Conservation (phyloP, 2,329 filamentous ascomycete species). For the Cladosporium sp. region DNA sequence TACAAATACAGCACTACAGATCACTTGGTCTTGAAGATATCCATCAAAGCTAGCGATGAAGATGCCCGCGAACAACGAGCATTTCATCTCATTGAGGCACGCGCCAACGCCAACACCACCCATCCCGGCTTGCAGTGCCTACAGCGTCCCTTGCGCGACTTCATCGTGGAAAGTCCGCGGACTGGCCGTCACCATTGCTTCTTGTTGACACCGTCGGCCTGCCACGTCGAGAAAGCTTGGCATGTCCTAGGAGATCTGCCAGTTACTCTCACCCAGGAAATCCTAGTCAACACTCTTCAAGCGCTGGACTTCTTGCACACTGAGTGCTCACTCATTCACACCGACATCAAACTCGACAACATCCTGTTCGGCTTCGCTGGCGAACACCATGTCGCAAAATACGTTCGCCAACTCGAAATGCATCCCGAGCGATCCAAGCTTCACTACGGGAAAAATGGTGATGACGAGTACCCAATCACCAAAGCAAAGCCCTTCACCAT, state of each 20-base stretch:
- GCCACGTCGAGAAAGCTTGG: constrained; percentile 8
- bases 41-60: constrained; percentile 2
- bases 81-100: neutral
- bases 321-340: constrained; percentile 4
- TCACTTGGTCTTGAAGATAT: constrained; percentile 4
- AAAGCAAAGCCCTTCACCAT: neutral
- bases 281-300: neutral
- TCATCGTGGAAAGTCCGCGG: neutral
- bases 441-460: neutral
- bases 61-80: constrained; percentile 5
- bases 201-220: neutral
- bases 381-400: neutral
- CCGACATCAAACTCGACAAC: constrained; percentile 10
- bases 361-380: constrained; percentile 6
- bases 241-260: constrained; percentile 1
- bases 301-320: constrained; percentile 9
- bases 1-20: neutral
- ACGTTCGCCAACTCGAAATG: neutral
- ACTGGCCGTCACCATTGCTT: constrained; percentile 9
- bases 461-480: neutral
- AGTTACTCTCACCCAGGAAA: neutral
- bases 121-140: constrained; percentile 7
- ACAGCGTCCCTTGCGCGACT: constrained; percentile 4
- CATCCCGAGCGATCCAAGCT: neutral
- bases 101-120: neutral